Base-by-base conservation (phyloP, 306 rosid genomes). In the Prunus mongolica region DNA sequence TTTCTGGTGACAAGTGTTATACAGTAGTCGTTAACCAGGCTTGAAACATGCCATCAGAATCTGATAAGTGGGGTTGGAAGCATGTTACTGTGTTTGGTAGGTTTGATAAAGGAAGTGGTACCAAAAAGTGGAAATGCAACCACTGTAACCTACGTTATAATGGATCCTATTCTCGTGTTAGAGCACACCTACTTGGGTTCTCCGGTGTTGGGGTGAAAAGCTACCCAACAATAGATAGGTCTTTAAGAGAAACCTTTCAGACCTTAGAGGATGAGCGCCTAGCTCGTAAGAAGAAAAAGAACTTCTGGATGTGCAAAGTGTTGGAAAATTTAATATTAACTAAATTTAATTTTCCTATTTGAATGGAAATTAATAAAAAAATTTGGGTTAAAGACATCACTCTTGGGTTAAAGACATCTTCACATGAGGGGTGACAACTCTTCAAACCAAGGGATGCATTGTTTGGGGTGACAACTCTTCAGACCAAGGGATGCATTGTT, bases 61-160 rank as follows among this genome's bases (percentile, higher is more conserved):
- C 84, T 67, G 90, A 89, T 68, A 89, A 85, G 78, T 87, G 91
- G 89, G 87, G 87, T 34, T 87, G 89, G 88, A 85, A 85, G 71
- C 93, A 89, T 67, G 93, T 87, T 27, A 83, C 84, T 78, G 84
- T 87, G 76, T 87, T 87, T 66, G 89, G 89, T 75, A 90, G 93
- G 24, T 87, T 89, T 73, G 93, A 89, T 81, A 89, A 87, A 80
- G 91, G 89, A 81, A 85, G 89, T 18, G 91, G 89, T 25, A 85
- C 93, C 13, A 87, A 87, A 73, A 64, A 81, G 80, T 89, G 93
- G 91, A 89, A 79, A 79, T 87, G 91, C 87, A 89, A 89, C 76
- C 91, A 87, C 76, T 87, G 87, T 84, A 81, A 87, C 68, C 56
- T 83, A 74, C 75, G 85, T 47, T 87, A 85, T 64, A 87, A 87